Percentiles rank a stretch among this genome's conserved stretches.
Conservation (phyloP, 2,329 filamentous ascomycete species). For the Aspergillus texensis region DNA sequence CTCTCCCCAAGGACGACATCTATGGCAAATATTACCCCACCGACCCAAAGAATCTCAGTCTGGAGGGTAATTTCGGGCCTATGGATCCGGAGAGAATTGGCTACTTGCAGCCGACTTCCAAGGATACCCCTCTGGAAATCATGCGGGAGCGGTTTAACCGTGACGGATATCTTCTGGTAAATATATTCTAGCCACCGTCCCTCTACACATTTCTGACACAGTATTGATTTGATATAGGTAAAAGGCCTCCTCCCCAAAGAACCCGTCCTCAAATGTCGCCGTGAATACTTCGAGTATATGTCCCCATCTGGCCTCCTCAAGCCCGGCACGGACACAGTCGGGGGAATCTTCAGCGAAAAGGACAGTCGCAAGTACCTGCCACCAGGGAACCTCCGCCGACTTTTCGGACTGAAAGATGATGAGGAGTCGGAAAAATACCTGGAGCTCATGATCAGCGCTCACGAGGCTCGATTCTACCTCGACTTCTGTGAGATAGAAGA, state of each 20-base stretch:
- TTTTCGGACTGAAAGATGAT: slow-evolving; percentile 40
- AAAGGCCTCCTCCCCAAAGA: neutral
- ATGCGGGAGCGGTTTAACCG: neutral
- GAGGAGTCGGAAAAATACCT: slow-evolving; percentile 24
- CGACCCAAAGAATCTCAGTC: neutral
- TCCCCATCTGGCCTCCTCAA: slow-evolving; percentile 42
- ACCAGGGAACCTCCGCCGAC: slow-evolving; percentile 34
- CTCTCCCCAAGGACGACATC: neutral
- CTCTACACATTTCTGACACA: neutral
- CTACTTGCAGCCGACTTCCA: neutral
- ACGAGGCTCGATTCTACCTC: slow-evolving; percentile 3
- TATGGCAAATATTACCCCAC: neutral
- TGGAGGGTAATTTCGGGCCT: neutral
- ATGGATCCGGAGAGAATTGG: neutral
- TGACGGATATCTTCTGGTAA: neutral
- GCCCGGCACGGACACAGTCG: slow-evolving; percentile 36
- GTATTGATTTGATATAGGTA: neutral
- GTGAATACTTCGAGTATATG: slow-evolving; percentile 46
- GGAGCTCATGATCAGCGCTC: neutral
- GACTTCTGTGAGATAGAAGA: neutral
- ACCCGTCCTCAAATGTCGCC: slow-evolving; percentile 28
- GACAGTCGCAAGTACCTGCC: slow-evolving; percentile 37
- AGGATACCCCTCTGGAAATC: neutral
- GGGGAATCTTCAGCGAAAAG: slow-evolving; percentile 43
- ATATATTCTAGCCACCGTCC: neutral